These are phyloP conservation scores for Physocladia obscura DNA, from an alignment of 192 early-diverging fungal species.

Conservation along the genomic window DNA sequence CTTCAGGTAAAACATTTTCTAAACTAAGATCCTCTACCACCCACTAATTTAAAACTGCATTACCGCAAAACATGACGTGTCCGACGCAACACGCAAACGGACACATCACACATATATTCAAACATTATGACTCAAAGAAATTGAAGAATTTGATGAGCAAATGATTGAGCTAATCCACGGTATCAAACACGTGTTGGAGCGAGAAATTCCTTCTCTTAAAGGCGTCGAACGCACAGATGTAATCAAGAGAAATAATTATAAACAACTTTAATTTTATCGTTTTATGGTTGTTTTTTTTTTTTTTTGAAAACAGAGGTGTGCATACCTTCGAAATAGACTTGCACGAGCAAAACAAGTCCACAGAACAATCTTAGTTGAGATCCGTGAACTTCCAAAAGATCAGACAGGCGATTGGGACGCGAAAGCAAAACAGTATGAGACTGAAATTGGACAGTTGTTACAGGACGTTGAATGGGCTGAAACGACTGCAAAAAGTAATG, in stretches of 20 bases:
- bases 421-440: constrained; percentile 50
- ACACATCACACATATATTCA: neutral
- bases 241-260: too few species aligned
- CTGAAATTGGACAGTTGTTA: constrained; percentile 42
- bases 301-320: constrained; percentile 49
- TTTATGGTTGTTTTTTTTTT: too few species aligned
- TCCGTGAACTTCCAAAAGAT: constrained; percentile 39
- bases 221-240: constrained; percentile 54
- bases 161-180: constrained; percentile 52
- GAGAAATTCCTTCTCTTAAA: constrained; percentile 47
- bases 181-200: constrained; percentile 44
- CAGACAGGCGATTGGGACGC: constrained; percentile 40
- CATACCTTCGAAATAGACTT: constrained; percentile 53
- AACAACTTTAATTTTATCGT: too few species aligned
- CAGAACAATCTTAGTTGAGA: constrained; percentile 52
- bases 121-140: constrained; percentile 34
- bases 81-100: neutral
- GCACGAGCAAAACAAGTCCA: constrained; percentile 52
- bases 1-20: neutral
- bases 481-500: constrained; percentile 39
- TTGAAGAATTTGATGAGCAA: constrained; percentile 64
- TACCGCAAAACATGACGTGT: too few species aligned
- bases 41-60: too few species aligned
- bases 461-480: constrained; percentile 64
- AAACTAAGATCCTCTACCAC: too few species aligned